Base-by-base conservation (phyloP, 768 basidiomycete genomes). In the Kondoa subrosea region DNA sequence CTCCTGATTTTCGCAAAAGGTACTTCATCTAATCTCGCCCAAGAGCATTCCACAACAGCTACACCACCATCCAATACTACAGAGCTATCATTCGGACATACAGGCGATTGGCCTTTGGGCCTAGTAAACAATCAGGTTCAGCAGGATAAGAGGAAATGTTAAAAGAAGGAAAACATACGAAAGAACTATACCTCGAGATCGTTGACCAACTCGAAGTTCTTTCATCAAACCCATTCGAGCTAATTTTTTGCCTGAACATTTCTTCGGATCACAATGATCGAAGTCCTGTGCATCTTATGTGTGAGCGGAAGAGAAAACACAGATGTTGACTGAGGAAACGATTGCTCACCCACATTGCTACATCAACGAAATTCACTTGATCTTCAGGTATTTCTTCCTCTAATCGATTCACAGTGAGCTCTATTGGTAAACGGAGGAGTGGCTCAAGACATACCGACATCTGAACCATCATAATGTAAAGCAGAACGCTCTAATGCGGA, bases 21-120 rank as follows among this genome's bases (percentile, higher is more conserved):
- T 4, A 99, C 86, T 67, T 97, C 95, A 59, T 89, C 89, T 4
- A 97, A 78, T 26, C 91, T 83, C 0, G 95, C 93, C 95, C 95
- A 99, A 2, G 90, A 93, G 76, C 93, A 97, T 76, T 99, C 95
- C 1, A 99, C 89, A n/a, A 99, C 95, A 0, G 93, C 95, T 3
- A 96, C 78, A 0, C 95, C 95, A 34, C 80, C 79, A 58, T 81
- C 80, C 0, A 82, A 79, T 8, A 97, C 80, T 67, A 92, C 83
- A 2, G 86, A 85, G n/a, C 84, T 82, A 74, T 99, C 95, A 0
- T 85, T 82, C 0, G 90, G 91, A 59, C 85, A 87, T 26, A 96
- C 81, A 27, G 87, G 79, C 72, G 83, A 81, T 31, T 81, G 87
- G 0, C 85, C 93, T 74, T 90, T 88, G 1, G 93, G 93, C 34